A percentile compares a stretch with the other conserved stretches of the same genome.
Conservation (phyloP, 192 early-diverging fungal genomes). For the Coemansia asiatica region DNA sequence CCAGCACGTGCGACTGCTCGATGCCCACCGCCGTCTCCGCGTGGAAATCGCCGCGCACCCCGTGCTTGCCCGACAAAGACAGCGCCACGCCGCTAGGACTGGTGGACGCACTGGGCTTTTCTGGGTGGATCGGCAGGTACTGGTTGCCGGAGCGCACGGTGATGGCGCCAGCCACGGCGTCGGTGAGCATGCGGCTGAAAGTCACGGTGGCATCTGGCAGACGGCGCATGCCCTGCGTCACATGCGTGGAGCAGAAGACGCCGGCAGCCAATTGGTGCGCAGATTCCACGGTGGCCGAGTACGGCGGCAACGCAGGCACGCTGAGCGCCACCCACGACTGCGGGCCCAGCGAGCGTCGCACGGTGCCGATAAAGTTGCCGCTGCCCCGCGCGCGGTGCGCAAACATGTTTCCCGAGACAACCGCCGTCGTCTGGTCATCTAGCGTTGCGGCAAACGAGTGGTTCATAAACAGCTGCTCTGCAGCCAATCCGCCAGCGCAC, state of each 20-base stretch:
- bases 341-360: conserved; percentile 66
- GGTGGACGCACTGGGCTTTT: background rate
- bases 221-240: conserved; percentile 57
- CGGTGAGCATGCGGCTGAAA: conserved; percentile 64
- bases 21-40: conserved; percentile 15
- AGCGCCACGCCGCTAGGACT: conserved; percentile 30
- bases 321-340: conserved; percentile 59
- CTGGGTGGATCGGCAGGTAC: conserved; percentile 11
- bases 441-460: conserved; percentile 68
- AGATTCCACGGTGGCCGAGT: conserved; percentile 64
- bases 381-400: conserved; percentile 64
- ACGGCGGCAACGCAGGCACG: conserved; percentile 56
- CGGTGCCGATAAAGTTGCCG: conserved; percentile 74
- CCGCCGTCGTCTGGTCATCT: conserved; percentile 51
- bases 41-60: conserved; percentile 7
- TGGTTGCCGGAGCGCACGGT: conserved; percentile 72
- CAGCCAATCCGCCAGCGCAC: conserved; percentile 18
- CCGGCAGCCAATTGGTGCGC: conserved; percentile 23
- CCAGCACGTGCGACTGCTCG: conserved; percentile 18
- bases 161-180: conserved; percentile 67
- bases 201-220: conserved; percentile 67
- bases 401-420: conserved; percentile 63
- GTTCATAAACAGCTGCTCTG: conserved; percentile 26
- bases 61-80: conserved; percentile 5
- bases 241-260: conserved; percentile 11